Evolutionary conservation across 2,329 filamentous ascomycete genomes (phyloP).

Genomic region (Xylaria sp.): DNA sequence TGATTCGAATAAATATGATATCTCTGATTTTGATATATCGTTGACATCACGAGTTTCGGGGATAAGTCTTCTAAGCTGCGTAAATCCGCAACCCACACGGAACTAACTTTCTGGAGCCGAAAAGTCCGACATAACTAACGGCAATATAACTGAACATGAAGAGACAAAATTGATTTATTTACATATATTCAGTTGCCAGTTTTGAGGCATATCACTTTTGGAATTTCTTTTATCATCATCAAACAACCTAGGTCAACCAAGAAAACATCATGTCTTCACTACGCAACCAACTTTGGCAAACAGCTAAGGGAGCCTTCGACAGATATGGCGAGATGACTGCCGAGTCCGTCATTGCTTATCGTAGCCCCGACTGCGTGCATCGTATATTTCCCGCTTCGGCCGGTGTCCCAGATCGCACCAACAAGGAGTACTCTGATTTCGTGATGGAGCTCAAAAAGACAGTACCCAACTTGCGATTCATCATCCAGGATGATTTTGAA

Average conservation of each 20-base stretch:
- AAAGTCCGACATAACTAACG: too few relatives aligned
- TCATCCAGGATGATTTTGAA: conserved; percentile 26
- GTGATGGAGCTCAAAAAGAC: conserved; percentile 30
- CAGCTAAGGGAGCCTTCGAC: conserved; percentile 24
- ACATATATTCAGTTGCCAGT: too few relatives aligned
- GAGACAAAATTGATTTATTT: too few relatives aligned
- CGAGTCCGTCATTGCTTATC: conserved; percentile 26
- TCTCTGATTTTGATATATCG: too few relatives aligned
- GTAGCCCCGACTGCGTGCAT: conserved; percentile 28
- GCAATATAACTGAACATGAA: too few relatives aligned
- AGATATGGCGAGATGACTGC: conserved; percentile 28
- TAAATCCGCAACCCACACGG: too few relatives aligned
- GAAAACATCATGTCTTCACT: conserved; percentile 15
- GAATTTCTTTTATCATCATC: too few relatives aligned
- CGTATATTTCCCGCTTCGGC: conserved; percentile 24
- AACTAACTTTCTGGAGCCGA: too few relatives aligned
- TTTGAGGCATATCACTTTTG: too few relatives aligned
- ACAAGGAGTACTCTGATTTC: conserved; percentile 29
- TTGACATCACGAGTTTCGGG: too few relatives aligned
- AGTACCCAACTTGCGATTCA: conserved; percentile 24
- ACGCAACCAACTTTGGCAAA: conserved; percentile 26
- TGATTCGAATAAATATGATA: too few relatives aligned
- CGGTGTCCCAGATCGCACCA: conserved; percentile 20
- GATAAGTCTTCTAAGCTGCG: too few relatives aligned
- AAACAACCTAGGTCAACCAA: background rate